Conservation (phyloP, 192 early-diverging fungal genomes). For the Backusella macrospora region DNA sequence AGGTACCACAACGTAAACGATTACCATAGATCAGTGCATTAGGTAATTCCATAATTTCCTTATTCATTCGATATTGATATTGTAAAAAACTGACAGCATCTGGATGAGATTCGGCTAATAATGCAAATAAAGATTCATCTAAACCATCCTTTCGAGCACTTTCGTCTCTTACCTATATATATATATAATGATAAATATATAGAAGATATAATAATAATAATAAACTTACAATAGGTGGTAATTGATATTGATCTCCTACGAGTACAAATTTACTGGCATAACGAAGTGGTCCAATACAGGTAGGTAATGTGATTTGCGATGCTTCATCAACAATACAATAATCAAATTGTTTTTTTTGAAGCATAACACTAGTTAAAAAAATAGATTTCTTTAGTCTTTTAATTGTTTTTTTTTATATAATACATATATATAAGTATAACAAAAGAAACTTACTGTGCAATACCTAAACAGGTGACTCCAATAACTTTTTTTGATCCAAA, state of each 20-base stretch:
- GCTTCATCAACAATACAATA: conserved; percentile 98
- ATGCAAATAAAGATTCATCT: conserved; percentile 76
- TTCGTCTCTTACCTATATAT: conserved; percentile 54
- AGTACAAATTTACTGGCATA: conserved; percentile 84
- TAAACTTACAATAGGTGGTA: conserved; percentile 80
- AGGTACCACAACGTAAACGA: conserved; percentile 74
- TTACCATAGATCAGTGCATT: conserved; percentile 85
- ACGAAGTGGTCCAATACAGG: conserved; percentile 86
- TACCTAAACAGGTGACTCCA: conserved; percentile 88
- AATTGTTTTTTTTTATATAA: neutral
- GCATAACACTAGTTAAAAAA: conserved; percentile 59
- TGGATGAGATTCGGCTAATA: conserved; percentile 81
- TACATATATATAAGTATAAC: neutral
- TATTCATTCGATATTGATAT: conserved; percentile 93
- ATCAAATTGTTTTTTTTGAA: conserved; percentile 80
- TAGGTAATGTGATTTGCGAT: conserved; percentile 90
- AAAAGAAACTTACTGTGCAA: conserved; percentile 65
- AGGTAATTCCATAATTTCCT: conserved; percentile 83
- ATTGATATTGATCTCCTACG: conserved; percentile 95
- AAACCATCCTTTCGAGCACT: conserved; percentile 59
- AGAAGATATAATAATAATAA: conserved; percentile 1
- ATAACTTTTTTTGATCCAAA: conserved; percentile 69
- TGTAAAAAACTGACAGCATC: conserved; percentile 71
- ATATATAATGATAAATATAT: neutral
- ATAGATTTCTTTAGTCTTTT: conserved; percentile 11